phyloP scores from a whole-genome alignment of 2,329 filamentous ascomycete species.

The Alternaria angustiovoidea region DNA sequence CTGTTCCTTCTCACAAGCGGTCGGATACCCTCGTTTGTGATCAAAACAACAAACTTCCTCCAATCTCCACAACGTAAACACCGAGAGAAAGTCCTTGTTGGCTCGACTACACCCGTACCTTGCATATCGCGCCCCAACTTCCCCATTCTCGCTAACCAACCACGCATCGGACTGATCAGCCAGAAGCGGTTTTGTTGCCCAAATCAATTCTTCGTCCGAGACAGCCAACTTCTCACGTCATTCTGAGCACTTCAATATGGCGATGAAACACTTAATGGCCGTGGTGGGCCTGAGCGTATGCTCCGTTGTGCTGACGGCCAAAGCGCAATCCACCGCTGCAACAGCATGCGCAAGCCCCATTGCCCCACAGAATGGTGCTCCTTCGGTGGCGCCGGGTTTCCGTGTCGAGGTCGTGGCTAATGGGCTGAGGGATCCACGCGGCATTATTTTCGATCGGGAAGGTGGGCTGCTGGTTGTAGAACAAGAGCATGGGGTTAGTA shows the following conservation, averaged over 20 bases:
- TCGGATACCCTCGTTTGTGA: neutral
- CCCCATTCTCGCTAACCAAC: neutral
- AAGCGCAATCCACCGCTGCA: conserved; percentile 33
- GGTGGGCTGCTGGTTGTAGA: conserved; percentile 61
- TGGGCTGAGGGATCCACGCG: conserved; percentile 55
- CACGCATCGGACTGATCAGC: neutral
- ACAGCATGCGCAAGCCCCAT: conserved; percentile 49
- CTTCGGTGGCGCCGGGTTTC: conserved; percentile 55
- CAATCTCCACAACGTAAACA: neutral
- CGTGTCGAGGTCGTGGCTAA: conserved; percentile 57
- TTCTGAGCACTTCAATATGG: conserved; percentile 23
- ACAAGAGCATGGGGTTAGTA: conserved; percentile 50
- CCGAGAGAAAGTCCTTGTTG: conserved; percentile 1
- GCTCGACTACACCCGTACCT: conserved; percentile 13
- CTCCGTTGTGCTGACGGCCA: conserved; percentile 32
- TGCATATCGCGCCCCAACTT: conserved; percentile 7
- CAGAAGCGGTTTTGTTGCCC: conserved; percentile 1
- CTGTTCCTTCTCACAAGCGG: neutral
- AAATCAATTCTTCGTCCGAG: conserved; percentile 2
- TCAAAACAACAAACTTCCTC: neutral
- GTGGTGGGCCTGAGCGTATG: conserved; percentile 22
- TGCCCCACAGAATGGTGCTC: conserved; percentile 48
- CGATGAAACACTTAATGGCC: conserved; percentile 36
- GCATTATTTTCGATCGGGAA: conserved; percentile 57
- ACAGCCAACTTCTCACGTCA: conserved; percentile 21